Base-by-base conservation (phyloP, 441 rosid genomes). In the Manihot esculenta region DNA sequence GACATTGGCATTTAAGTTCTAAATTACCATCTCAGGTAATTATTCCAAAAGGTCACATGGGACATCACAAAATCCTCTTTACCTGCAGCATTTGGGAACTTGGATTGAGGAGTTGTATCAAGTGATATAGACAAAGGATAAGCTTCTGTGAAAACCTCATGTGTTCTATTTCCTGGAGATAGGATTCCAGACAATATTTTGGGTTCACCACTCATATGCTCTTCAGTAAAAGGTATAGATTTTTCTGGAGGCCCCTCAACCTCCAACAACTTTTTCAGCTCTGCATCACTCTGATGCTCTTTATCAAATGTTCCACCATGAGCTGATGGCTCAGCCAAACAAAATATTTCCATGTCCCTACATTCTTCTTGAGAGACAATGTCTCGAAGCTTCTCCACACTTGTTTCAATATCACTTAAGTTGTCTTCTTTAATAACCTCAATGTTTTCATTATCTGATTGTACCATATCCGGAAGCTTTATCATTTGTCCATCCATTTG, bases 301-400 rank as follows among this genome's bases (percentile, higher is more conserved):
- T 75, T 78, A 66, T 27, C 74, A 73, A 64, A 69, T 30, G 70
- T 12, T 69, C 65, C 79, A 58, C 69, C 30, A 61, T 57, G 55
- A 79, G 80, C 75, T 47, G 79, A 45, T 47, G 71, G 49, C 66
- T 45, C 77, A 21, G 64, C 78, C 33, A 45, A 69, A 77, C 49
- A 59, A 47, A 18, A 64, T 18, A 53, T 64, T 49, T 74, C 73
- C 50, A 58, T 11, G 62, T 72, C 72, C 45, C 60, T 33, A 10
- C 45, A 49, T 71, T 62, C 66, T 48, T 72, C 78, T 50, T 20
- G 73, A 65, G 57, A 72, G 38, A 64, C 42, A 56, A 68, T 65
- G 42, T 68, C 85, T 69, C 63, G 85, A 77, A 74, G 77, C 77
- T 78, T 84, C 87, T 85, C 89, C 26, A 64, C n/a, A 56, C 78